These are phyloP conservation scores for Citrus reticulata DNA, from an alignment of 345 rosid genomes.

Conservation along the genomic window DNA sequence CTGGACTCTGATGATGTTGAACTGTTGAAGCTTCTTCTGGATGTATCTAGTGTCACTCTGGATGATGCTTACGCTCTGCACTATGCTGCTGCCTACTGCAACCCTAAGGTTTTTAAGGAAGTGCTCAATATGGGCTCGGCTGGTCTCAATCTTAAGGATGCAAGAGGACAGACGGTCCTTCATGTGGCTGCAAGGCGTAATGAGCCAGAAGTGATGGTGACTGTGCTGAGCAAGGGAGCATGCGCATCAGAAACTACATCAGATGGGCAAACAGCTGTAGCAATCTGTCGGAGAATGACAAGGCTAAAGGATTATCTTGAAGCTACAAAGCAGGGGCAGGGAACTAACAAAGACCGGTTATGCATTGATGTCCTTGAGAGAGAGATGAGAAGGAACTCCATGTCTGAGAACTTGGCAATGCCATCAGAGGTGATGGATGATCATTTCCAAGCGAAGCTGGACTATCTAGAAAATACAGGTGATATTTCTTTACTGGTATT, in stretches of 20 bases:
- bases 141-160: slow-evolving; percentile 30
- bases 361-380: slow-evolving; percentile 40
- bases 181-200: slow-evolving; percentile 49
- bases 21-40: slow-evolving; percentile 27
- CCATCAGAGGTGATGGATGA: too few relatives aligned
- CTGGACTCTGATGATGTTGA: slow-evolving; percentile 39
- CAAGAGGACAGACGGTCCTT: slow-evolving; percentile 38
- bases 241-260: slow-evolving; percentile 9
- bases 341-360: slow-evolving; percentile 32
- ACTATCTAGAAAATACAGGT: too few relatives aligned
- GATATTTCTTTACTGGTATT: too few relatives aligned
- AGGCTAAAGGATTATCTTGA: slow-evolving; percentile 37
- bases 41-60: slow-evolving; percentile 26
- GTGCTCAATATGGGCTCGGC: slow-evolving; percentile 28
- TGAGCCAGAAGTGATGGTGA: slow-evolving; percentile 24
- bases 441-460: too few relatives aligned
- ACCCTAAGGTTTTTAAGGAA: slow-evolving; percentile 33
- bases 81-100: slow-evolving; percentile 48
- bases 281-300: slow-evolving; percentile 35
- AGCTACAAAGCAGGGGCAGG: slow-evolving; percentile 26
- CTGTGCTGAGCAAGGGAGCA: slow-evolving; percentile 37
- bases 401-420: not conserved
- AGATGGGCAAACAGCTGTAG: slow-evolving; percentile 31
- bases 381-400: slow-evolving; percentile 20
- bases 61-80: slow-evolving; percentile 42